Conservation (phyloP, 164 flowering plant genomes). For the Chimonanthus praecox region DNA sequence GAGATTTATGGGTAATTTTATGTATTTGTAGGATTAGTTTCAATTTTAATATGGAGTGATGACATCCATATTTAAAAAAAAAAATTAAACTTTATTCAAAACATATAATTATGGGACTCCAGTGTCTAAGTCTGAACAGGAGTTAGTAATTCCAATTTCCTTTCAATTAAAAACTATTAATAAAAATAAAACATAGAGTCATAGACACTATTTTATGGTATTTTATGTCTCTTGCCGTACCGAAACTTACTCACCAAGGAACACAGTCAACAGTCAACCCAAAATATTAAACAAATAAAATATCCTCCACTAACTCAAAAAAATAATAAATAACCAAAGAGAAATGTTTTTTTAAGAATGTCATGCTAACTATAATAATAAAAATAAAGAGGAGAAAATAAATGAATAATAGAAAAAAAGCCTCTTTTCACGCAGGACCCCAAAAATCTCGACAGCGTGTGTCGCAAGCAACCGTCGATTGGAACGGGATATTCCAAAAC, state of each 20-base stretch:
- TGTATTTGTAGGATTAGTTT: too few relatives aligned
- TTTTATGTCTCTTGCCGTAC: neutral
- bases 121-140: neutral
- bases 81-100: too few relatives aligned
- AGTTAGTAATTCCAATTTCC: neutral
- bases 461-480: neutral
- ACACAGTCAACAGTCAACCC: neutral
- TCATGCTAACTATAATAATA: neutral
- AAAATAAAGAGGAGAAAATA: neutral
- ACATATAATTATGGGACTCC: neutral
- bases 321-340: too few relatives aligned
- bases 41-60: neutral
- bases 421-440: neutral
- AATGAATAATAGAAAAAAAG: too few relatives aligned
- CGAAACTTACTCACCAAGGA: neutral
- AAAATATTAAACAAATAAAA: too few relatives aligned
- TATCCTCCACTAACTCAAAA: neutral
- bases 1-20: neutral
- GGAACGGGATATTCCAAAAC: slow-evolving; percentile 1
- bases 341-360: neutral
- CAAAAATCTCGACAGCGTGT: neutral
- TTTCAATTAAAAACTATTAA: neutral
- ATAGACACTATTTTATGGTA: neutral
- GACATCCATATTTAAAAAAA: too few relatives aligned
- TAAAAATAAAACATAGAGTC: too few relatives aligned